Evolutionary conservation across 495 filamentous ascomycete species (phyloP).

Genomic region (Elaphomyces granulatus): DNA sequence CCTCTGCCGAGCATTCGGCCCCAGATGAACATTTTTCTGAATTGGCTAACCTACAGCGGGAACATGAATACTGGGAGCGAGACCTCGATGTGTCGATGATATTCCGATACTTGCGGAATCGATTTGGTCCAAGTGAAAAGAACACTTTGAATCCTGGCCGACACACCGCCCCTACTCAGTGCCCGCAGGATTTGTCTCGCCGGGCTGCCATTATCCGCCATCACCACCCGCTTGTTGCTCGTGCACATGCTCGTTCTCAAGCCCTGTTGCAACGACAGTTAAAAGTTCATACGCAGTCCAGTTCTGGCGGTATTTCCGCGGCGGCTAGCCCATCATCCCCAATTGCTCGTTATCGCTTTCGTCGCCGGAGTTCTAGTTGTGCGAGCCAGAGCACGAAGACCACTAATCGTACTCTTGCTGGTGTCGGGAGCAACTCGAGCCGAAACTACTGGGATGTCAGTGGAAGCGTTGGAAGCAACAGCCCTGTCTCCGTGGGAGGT

Average conservation of each 20-base stretch:
- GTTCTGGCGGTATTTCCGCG: slow-evolving; percentile 27
- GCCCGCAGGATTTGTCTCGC: slow-evolving; percentile 46
- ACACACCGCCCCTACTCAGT: slow-evolving; percentile 20
- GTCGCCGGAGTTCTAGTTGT: slow-evolving; percentile 50
- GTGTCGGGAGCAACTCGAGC: slow-evolving; percentile 40
- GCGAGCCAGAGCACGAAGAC: slow-evolving; percentile 64
- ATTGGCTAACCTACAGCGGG: slow-evolving; percentile 22
- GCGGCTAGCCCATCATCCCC: slow-evolving; percentile 31
- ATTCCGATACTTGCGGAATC: slow-evolving; percentile 70
- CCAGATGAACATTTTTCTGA: slow-evolving; percentile 20
- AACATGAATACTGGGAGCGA: slow-evolving; percentile 74
- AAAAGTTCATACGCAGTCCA: slow-evolving; percentile 27
- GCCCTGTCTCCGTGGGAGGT: slow-evolving; percentile 39
- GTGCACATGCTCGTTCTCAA: slow-evolving; percentile 30
- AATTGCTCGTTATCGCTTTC: slow-evolving; percentile 26
- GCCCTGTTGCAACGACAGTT: slow-evolving; percentile 38
- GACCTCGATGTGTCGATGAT: slow-evolving; percentile 74
- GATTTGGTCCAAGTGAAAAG: slow-evolving; percentile 41
- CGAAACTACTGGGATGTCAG: slow-evolving; percentile 83
- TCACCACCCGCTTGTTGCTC: slow-evolving; percentile 68
- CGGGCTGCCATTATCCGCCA: slow-evolving; percentile 72
- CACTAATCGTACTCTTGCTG: slow-evolving; percentile 36
- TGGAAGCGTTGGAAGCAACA: slow-evolving; percentile 59
- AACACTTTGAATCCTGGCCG: slow-evolving; percentile 11
- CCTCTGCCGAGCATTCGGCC: slow-evolving; percentile 7